A percentile compares a stretch with the other conserved stretches of the same genome.
Conservation (phyloP, 2,329 filamentous ascomycete genomes). For the Leptoxyphium fumago region DNA sequence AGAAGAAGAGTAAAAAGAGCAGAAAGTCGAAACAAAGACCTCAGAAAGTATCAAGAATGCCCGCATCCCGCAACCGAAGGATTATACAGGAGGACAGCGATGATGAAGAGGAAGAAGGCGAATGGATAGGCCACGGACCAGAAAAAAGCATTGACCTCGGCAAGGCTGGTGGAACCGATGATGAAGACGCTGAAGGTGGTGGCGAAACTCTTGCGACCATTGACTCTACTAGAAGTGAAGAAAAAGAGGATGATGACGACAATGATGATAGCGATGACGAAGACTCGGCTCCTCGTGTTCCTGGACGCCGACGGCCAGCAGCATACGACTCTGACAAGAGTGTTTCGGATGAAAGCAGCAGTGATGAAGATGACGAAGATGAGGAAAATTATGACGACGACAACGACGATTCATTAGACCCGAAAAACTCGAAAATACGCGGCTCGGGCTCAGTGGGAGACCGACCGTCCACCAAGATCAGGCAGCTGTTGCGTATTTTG, state of each 20-base stretch:
- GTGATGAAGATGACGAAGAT: conserved; percentile 28
- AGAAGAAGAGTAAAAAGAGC: conserved; percentile 13
- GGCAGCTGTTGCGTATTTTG: conserved; percentile 68
- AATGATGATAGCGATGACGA: conserved; percentile 35
- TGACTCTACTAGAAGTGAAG: conserved; percentile 46
- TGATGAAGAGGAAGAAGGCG: conserved; percentile 43
- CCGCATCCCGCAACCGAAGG: conserved; percentile 36
- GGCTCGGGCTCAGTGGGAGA: conserved; percentile 26
- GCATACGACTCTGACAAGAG: conserved; percentile 29
- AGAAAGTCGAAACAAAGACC: conserved; percentile 12
- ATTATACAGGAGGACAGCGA: conserved; percentile 49
- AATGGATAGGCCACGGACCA: conserved; percentile 63
- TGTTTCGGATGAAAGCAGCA: conserved; percentile 7
- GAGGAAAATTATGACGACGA: background rate
- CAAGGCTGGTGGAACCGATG: conserved; percentile 68
- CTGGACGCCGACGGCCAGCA: conserved; percentile 41
- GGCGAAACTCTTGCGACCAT: conserved; percentile 64
- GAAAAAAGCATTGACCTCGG: conserved; percentile 40
- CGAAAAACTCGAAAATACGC: conserved; percentile 6
- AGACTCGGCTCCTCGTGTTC: conserved; percentile 23
- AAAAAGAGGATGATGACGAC: conserved; percentile 28
- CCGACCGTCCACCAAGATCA: conserved; percentile 77
- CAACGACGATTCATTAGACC: background rate
- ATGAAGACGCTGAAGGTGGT: conserved; percentile 76
- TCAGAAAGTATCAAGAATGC: conserved; percentile 8